Base-by-base conservation (phyloP, 164 flowering plant species). In the Berberis vulgaris region DNA sequence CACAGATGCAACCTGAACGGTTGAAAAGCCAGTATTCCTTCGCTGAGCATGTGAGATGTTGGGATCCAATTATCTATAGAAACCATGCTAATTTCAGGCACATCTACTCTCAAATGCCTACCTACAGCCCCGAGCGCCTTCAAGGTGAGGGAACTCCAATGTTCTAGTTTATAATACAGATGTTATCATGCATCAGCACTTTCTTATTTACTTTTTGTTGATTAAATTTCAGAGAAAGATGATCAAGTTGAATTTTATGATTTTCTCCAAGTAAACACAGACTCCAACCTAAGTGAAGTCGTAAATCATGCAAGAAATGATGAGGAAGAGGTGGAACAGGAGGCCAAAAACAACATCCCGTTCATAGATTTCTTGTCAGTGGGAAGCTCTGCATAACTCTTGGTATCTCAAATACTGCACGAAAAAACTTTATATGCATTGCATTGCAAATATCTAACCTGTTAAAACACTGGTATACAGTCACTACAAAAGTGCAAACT, bases 191-290 rank as follows among this genome's bases (percentile, higher is more conserved):
- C 50, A 49, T 1, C 10, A 40, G 2, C 49, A 1, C 39, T 53
- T 69, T 41, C 55, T 54, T 26, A 44, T 38, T n/a, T 13, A 1
- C 40, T 45, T 46, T 7, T 3, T 43, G 11, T 66, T 26, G 9
- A 7, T 7, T 41, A 41, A 2, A 43, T 57, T 73, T 73, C 82
- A 87, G 88, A 72, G 63, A 68, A 67, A 42, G 70, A 57, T 46
- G 65, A 70, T 49, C 72, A 65, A 2, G 63, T 75, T 2, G 86
- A 84, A 73, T 88, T 78, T 53, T 86, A 84, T 61, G 82, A 88
- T 71, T 88, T 88, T 79, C 89, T 88, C 7, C 75, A 72, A 55
- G 83, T 86, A 60, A 77, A 83, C 54, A 74, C 82, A 1, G 84
- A 83, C 57, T 82, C 89, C 5, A 79, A 71, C 26, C 57, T 57